Conservation (phyloP, 306 rosid genomes). For the Begonia masoniana region DNA sequence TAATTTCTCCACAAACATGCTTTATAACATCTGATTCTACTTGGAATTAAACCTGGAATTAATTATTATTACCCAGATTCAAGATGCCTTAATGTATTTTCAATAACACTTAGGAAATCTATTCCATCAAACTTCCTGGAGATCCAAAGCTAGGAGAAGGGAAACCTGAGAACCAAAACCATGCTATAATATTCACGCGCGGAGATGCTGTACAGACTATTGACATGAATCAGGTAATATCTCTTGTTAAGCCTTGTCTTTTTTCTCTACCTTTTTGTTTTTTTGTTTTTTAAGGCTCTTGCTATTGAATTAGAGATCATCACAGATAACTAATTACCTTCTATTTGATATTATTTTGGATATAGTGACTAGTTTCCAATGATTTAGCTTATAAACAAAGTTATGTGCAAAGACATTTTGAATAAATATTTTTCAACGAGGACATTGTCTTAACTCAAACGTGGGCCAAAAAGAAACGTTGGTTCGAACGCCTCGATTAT, state of each 20-base stretch:
- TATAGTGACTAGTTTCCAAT: too few relatives aligned
- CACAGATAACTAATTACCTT: neutral
- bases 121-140: conserved; percentile 91
- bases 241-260: neutral
- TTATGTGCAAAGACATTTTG: too few relatives aligned
- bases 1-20: too few relatives aligned
- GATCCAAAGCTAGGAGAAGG: conserved; percentile 99
- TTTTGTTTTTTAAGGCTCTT: neutral
- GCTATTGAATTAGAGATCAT: neutral
- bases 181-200: conserved; percentile 90
- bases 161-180: conserved; percentile 98
- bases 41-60: too few relatives aligned
- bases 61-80: neutral
- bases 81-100: conserved; percentile 4
- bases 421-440: too few relatives aligned
- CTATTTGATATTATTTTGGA: too few relatives aligned
- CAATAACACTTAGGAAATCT: conserved; percentile 51
- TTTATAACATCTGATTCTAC: too few relatives aligned
- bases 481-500: too few relatives aligned
- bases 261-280: neutral
- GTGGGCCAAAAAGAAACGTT: too few relatives aligned
- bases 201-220: conserved; percentile 98
- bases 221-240: conserved; percentile 89
- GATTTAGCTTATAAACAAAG: too few relatives aligned
- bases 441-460: too few relatives aligned